Evolutionary conservation across 2,329 filamentous ascomycete genomes (phyloP).

Genomic region (Decorospora gaudefroyi): DNA sequence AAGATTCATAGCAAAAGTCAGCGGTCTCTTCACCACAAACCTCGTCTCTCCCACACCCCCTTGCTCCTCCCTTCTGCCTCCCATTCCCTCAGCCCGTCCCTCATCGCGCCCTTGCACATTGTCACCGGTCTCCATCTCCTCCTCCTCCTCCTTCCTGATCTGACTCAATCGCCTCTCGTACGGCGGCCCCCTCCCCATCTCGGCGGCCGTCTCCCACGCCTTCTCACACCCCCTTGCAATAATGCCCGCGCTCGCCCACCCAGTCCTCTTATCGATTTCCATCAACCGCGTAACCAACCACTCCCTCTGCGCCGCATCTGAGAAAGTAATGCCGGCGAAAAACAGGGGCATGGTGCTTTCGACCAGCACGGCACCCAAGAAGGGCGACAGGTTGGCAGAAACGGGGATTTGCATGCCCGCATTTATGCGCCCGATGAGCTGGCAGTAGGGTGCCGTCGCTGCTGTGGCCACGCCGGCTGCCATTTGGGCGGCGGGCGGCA

Average conservation of each 20-base stretch:
- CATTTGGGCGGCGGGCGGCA: constrained; percentile 89
- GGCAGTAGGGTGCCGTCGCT: constrained; percentile 72
- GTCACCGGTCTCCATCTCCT: constrained; percentile 4
- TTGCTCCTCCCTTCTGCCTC: neutral
- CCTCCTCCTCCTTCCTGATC: constrained; percentile 23
- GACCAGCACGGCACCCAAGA: constrained; percentile 78
- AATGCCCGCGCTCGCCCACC: constrained; percentile 81
- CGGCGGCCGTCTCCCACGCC: constrained; percentile 76
- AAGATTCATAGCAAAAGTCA: constrained; percentile 75
- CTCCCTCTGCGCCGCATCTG: constrained; percentile 69
- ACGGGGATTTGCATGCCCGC: constrained; percentile 64
- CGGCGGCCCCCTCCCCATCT: constrained; percentile 73
- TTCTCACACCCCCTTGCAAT: constrained; percentile 85
- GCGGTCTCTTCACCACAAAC: constrained; percentile 64
- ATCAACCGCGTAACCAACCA: constrained; percentile 77
- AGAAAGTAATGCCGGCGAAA: constrained; percentile 82
- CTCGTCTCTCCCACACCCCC: constrained; percentile 35
- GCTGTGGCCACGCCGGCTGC: constrained; percentile 77
- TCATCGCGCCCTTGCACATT: too few relatives aligned
- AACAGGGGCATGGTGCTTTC: constrained; percentile 84
- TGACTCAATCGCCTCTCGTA: constrained; percentile 55
- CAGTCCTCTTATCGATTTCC: constrained; percentile 77
- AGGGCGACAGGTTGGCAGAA: constrained; percentile 65
- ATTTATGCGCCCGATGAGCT: constrained; percentile 77
- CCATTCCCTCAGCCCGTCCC: neutral